These are phyloP conservation scores for Vicia faba DNA, from an alignment of 306 rosid species.

Conservation along the genomic window DNA sequence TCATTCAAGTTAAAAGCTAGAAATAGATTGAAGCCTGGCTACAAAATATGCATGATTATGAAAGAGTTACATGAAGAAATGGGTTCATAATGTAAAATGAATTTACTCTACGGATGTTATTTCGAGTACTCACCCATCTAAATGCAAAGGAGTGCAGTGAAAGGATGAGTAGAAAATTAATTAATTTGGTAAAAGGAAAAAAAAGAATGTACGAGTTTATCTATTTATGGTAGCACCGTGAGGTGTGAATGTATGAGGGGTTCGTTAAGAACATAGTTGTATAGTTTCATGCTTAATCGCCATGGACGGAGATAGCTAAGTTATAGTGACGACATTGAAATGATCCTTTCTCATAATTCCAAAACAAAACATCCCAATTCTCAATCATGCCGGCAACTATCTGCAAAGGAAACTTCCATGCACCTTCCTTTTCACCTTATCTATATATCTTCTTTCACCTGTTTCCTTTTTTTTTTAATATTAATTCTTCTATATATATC, in stretches of 20 bases:
- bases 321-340: not conserved
- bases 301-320: slow-evolving; percentile 44
- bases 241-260: not conserved
- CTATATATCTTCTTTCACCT: not conserved
- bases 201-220: not conserved
- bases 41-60: not conserved
- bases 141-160: not conserved
- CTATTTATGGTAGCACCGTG: not conserved
- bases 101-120: not conserved
- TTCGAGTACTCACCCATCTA: not conserved
- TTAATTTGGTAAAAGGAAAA: not conserved
- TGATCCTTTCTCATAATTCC: not conserved
- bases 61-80: not conserved
- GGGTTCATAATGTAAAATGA: not conserved
- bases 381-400: slow-evolving; percentile 1
- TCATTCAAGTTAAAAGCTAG: not conserved
- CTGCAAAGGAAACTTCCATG: not conserved
- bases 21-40: not conserved
- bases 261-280: slow-evolving; percentile 36
- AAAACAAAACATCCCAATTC: not conserved
- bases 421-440: not conserved
- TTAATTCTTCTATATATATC: not conserved
- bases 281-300: slow-evolving; percentile 20
- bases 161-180: not conserved
- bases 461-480: not conserved